A percentile compares a stretch with the other conserved stretches of the same genome.
phyloP scores from a whole-genome alignment of 2,329 filamentous ascomycete genomes.

The Fusarium sterilihyphosum region DNA sequence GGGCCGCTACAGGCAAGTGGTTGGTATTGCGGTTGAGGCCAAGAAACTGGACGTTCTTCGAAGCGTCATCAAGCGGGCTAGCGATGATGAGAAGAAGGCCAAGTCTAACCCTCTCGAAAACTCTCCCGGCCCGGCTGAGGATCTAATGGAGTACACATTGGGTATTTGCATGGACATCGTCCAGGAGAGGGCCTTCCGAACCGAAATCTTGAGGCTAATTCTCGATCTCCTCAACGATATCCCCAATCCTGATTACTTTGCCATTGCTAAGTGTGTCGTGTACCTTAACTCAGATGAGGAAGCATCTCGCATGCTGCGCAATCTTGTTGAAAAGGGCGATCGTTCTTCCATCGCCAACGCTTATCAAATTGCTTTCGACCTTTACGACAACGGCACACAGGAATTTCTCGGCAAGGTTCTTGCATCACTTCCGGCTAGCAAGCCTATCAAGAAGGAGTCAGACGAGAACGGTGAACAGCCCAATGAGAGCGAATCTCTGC shows the following conservation, averaged over 20 bases:
- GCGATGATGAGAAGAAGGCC: conserved; percentile 80
- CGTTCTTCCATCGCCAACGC: conserved; percentile 83
- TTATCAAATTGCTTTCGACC: conserved; percentile 97
- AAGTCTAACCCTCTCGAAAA: conserved; percentile 64
- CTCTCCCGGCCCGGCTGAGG: conserved; percentile 75
- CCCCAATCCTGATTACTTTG: conserved; percentile 93
- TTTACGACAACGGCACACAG: conserved; percentile 98
- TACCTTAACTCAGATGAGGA: conserved; percentile 93
- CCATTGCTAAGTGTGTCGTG: conserved; percentile 96
- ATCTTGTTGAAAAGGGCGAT: conserved; percentile 83
- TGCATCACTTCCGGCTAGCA: conserved; percentile 74
- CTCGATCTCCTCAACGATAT: conserved; percentile 96
- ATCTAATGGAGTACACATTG: conserved; percentile 95
- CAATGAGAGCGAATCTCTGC: conserved; percentile 59
- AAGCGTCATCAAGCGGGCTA: conserved; percentile 88
- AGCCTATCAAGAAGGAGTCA: conserved; percentile 53
- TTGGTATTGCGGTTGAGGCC: conserved; percentile 95
- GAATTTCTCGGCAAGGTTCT: conserved; percentile 94
- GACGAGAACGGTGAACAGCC: conserved; percentile 57
- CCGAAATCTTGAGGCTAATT: conserved; percentile 87
- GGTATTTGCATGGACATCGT: conserved; percentile 98
- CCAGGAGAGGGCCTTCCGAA: conserved; percentile 87
- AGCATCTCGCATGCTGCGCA: conserved; percentile 85
- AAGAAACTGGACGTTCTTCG: conserved; percentile 90
- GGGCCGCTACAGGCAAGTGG: conserved; percentile 92